phyloP scores from a whole-genome alignment of 1,284 basidiomycete species.

The Macrocybe sp. region DNA sequence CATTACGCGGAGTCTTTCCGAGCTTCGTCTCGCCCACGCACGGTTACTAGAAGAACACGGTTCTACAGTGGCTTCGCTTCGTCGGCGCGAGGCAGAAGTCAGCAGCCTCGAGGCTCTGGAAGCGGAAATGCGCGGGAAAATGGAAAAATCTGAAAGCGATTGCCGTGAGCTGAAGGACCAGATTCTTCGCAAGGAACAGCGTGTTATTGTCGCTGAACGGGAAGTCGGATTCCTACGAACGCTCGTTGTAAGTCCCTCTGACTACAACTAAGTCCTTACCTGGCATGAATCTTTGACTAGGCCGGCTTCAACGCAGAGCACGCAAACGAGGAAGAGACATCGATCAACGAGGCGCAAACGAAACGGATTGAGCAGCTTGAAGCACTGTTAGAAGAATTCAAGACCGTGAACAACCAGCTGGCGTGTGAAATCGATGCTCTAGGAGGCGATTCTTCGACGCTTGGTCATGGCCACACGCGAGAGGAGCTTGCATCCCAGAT shows the following conservation, averaged over 20 bases:
- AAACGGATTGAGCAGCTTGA: constrained; percentile 56
- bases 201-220: constrained; percentile 43
- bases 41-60: constrained; percentile 63
- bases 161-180: constrained; percentile 37
- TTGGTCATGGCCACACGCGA: constrained; percentile 23
- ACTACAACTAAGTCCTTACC: not conserved
- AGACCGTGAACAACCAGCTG: constrained; percentile 39
- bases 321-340: constrained; percentile 16
- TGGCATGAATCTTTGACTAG: constrained; percentile 24
- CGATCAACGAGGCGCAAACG: constrained; percentile 30
- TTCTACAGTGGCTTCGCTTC: constrained; percentile 42
- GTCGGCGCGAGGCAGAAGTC: constrained; percentile 47
- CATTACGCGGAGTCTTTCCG: constrained; percentile 47
- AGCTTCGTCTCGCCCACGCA: constrained; percentile 56
- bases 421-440: constrained; percentile 38
- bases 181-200: constrained; percentile 39
- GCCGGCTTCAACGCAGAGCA: constrained; percentile 59
- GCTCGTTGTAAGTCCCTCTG: constrained; percentile 44
- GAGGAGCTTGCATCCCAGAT: constrained; percentile 39
- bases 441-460: constrained; percentile 24
- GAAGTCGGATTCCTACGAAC: constrained; percentile 62
- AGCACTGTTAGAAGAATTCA: constrained; percentile 49
- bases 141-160: constrained; percentile 32
- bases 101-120: constrained; percentile 30
- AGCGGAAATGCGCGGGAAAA: constrained; percentile 27